Conservation (phyloP, 2,329 filamentous ascomycete genomes). For the Tolypocladium amazonense region DNA sequence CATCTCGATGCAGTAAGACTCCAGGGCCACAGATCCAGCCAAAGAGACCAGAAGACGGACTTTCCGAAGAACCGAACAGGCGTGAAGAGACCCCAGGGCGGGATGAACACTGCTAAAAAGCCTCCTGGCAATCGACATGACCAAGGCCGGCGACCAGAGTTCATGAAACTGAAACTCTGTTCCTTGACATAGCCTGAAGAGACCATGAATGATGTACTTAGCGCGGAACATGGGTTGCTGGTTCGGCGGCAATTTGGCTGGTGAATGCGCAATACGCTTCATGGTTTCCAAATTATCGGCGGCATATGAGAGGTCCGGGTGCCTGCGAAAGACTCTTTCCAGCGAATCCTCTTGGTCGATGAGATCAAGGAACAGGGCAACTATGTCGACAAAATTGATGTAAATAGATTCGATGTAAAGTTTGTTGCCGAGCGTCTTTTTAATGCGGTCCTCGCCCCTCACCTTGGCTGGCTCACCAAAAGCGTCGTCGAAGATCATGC, state of each 20-base stretch:
- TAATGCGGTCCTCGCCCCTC: slow-evolving; percentile 56
- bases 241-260: slow-evolving; percentile 55
- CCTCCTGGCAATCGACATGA: slow-evolving; percentile 63
- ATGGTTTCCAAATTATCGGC: slow-evolving; percentile 59
- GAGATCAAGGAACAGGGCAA: slow-evolving; percentile 64
- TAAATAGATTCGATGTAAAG: slow-evolving; percentile 53
- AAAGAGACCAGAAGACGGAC: slow-evolving; percentile 72
- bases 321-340: slow-evolving; percentile 55
- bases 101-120: slow-evolving; percentile 74
- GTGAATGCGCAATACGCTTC: slow-evolving; percentile 55
- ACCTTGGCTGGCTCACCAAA: slow-evolving; percentile 23
- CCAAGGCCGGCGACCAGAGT: slow-evolving; percentile 68
- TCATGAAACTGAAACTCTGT: slow-evolving; percentile 51
- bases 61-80: slow-evolving; percentile 78
- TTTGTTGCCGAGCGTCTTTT: slow-evolving; percentile 58
- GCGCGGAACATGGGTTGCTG: slow-evolving; percentile 83
- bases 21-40: slow-evolving; percentile 59
- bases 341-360: slow-evolving; percentile 69
- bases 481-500: slow-evolving; percentile 50
- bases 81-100: slow-evolving; percentile 76
- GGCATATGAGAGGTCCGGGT: slow-evolving; percentile 48
- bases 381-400: slow-evolving; percentile 63
- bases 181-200: slow-evolving; percentile 67
- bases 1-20: slow-evolving; percentile 84
- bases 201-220: slow-evolving; percentile 63